Base-by-base conservation (phyloP, 108 stramenopile genomes). In the Parietichytrium sp. region DNA sequence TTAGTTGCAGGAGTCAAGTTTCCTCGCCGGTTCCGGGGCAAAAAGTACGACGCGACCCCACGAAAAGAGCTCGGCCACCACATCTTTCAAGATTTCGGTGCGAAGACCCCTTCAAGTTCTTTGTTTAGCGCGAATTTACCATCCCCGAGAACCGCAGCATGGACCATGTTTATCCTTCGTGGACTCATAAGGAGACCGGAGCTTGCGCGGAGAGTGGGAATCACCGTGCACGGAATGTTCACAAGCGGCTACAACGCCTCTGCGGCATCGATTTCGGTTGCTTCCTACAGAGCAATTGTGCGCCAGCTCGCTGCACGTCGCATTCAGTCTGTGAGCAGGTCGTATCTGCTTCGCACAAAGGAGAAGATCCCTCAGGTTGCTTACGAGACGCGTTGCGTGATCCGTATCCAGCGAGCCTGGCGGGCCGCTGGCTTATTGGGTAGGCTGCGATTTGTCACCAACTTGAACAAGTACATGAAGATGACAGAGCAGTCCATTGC, bases 401-500 rank as follows among this genome's bases (percentile, higher is more conserved):
- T 1, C 10, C 45, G 61, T 20, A 72, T 72, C 10, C 61, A 72
- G 42, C 33, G 61, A 23, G 61, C 61, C 20, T 72, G 61, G 61
- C 29, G 61, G 33, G 10, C 29, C 6, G 61, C 61, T 0, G 38
- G 38, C 4, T 45, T 47, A 0, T 42, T 33, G 13, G 61, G 38
- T 12, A 33, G 61, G 13, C 10, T 72, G 8, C n/a, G 38, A 7
- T 72, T 72, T 72, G 61, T 72, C 23, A 42, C 36, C 23, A 20
- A 42, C 0, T 20, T 72, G 8, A 42, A 33, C 16, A 8, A 6
- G 33, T 72, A 72, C 20, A 23, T 72, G 33, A 33, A 20, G 8
- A 25, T 15, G 0, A 16, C 45, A 12, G 61, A 72, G 2, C 6
- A 18, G 38, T 38, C 61, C 29, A 15, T 15, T 38, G 18, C 23